These are phyloP conservation scores for Euryodendron excelsum DNA, from an alignment of 148 eudicot genomes.

Conservation along the genomic window DNA sequence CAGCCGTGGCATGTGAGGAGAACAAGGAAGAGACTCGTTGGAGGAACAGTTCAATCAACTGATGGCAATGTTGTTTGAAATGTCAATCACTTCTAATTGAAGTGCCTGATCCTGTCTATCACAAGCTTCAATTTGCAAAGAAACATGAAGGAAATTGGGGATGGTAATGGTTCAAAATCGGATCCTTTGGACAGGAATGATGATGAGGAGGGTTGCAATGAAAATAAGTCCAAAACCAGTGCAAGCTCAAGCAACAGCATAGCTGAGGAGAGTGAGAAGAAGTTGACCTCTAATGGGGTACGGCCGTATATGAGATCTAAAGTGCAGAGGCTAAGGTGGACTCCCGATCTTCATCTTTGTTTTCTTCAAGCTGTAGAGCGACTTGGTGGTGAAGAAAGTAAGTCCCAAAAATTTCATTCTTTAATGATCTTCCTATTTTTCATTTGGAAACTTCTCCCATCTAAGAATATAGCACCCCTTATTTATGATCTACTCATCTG, in stretches of 20 bases:
- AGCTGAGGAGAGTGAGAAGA: conserved; percentile 7
- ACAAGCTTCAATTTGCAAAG: not conserved
- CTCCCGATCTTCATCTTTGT: conserved; percentile 33
- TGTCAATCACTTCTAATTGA: not conserved
- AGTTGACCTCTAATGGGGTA: conserved; percentile 1
- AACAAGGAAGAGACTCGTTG: not conserved
- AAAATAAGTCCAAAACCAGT: not conserved
- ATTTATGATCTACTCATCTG: not conserved
- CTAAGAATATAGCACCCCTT: not conserved
- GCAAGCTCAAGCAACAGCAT: conserved; percentile 19
- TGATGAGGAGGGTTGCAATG: conserved; percentile 9
- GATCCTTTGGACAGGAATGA: not conserved
- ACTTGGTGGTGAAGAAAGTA: conserved; percentile 33
- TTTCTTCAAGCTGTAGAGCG: conserved; percentile 27
- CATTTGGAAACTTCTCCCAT: not conserved
- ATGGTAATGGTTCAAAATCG: not conserved
- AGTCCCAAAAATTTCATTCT: not conserved
- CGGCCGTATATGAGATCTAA: conserved; percentile 27
- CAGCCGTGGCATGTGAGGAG: not conserved
- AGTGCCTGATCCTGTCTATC: not conserved
- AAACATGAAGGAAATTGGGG: conserved; percentile 1
- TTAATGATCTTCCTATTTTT: not conserved
- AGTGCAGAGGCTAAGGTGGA: conserved; percentile 32
- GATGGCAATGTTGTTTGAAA: too few relatives aligned
- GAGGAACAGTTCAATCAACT: too few relatives aligned